A percentile compares a stretch with the other conserved stretches of the same genome.
These are phyloP conservation scores for Aspergillus mulundensis DNA, from an alignment of 495 filamentous ascomycete species.

Conservation along the genomic window DNA sequence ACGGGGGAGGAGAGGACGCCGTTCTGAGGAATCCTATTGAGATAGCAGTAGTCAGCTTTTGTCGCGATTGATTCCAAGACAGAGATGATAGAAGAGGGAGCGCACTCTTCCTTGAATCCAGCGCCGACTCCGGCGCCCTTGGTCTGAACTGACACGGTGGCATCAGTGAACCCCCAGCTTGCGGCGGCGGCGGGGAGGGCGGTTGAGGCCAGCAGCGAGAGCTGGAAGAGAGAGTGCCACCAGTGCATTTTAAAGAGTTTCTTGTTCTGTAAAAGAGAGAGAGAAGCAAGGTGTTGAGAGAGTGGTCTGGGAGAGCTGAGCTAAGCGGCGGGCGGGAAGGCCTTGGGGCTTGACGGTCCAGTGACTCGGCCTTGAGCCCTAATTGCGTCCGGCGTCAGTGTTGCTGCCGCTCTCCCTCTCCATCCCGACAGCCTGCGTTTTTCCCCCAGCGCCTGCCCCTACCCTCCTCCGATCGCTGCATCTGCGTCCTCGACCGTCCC, in stretches of 20 bases:
- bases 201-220: slow-evolving; percentile 38
- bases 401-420: slow-evolving; percentile 19
- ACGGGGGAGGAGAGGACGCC: slow-evolving; percentile 63
- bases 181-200: slow-evolving; percentile 55
- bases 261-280: background rate
- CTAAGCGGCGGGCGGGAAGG: slow-evolving; percentile 24
- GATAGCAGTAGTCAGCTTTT: background rate
- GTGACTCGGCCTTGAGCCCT: slow-evolving; percentile 33
- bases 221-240: slow-evolving; percentile 36
- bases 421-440: slow-evolving; percentile 12
- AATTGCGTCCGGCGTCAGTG: slow-evolving; percentile 32
- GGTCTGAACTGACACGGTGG: slow-evolving; percentile 67
- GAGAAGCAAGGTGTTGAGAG: background rate
- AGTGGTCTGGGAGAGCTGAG: background rate
- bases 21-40: slow-evolving; percentile 55
- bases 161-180: slow-evolving; percentile 83
- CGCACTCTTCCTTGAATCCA: slow-evolving; percentile 68
- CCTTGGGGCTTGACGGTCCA: slow-evolving; percentile 29
- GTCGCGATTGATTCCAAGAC: slow-evolving; percentile 1
- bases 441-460: slow-evolving; percentile 3
- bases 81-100: slow-evolving; percentile 6
- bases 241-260: slow-evolving; percentile 34
- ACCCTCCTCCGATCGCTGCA: background rate
- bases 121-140: slow-evolving; percentile 63
- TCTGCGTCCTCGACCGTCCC: slow-evolving; percentile 5